A percentile compares a stretch with the other conserved stretches of the same genome.
Conservation (phyloP, 106 monocot species). For the Dendrobium catenatum region DNA sequence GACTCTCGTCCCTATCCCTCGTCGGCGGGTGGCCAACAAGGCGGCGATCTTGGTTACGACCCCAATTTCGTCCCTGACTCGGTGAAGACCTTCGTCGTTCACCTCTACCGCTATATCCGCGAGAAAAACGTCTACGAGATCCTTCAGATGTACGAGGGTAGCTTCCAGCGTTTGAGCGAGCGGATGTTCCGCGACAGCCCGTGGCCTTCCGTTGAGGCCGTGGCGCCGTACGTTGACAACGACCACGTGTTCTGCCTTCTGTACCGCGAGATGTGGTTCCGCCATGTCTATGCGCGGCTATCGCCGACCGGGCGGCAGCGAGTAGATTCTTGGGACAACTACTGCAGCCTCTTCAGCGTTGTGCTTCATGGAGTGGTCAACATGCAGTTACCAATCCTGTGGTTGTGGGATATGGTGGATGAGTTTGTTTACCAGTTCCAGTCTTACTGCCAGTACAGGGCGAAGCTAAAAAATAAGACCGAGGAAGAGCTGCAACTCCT, state of each 20-base stretch:
- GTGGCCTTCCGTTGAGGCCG: constrained; percentile 87
- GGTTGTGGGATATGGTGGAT: constrained; percentile 99
- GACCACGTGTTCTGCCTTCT: constrained; percentile 97
- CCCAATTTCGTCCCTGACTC: constrained; percentile 95
- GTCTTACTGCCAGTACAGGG: constrained; percentile 82
- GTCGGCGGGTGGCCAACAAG: not conserved
- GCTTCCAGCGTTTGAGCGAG: constrained; percentile 77
- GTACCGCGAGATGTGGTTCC: constrained; percentile 95
- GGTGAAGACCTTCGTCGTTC: constrained; percentile 93
- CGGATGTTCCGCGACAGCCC: constrained; percentile 88
- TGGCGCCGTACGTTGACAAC: constrained; percentile 89
- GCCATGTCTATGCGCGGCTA: constrained; percentile 61
- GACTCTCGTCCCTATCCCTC: constrained; percentile 10
- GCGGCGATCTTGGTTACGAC: constrained; percentile 42
- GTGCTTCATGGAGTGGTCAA: constrained; percentile 92
- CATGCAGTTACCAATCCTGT: constrained; percentile 98
- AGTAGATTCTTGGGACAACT: constrained; percentile 96
- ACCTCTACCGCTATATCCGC: constrained; percentile 94
- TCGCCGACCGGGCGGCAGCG: constrained; percentile 51
- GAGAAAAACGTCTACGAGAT: constrained; percentile 99
- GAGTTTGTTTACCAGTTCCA: constrained; percentile 99
- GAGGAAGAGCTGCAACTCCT: constrained; percentile 80
- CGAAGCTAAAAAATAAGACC: constrained; percentile 78
- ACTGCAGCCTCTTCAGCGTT: constrained; percentile 89
- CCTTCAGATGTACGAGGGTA: constrained; percentile 96